These are phyloP conservation scores for Myriosclerotinia curreyana DNA, from an alignment of 2,329 filamentous ascomycete species.

Conservation along the genomic window DNA sequence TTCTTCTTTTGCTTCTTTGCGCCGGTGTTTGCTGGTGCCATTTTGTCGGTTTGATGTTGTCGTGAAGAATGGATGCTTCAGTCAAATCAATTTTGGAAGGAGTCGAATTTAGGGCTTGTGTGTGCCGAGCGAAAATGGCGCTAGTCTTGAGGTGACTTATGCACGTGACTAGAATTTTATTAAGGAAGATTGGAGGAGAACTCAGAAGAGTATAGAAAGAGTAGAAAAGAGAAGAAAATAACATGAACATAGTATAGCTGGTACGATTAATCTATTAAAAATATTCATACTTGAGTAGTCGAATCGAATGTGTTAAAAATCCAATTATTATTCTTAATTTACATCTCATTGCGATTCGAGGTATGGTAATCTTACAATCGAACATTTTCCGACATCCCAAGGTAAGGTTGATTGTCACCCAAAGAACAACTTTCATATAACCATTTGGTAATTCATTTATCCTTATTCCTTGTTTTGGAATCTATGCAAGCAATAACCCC, in stretches of 20 bases:
- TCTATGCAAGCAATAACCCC: background rate
- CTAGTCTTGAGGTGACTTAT: background rate
- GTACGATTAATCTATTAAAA: background rate
- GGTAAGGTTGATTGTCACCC: background rate
- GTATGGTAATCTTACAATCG: no score
- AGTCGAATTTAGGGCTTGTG: conserved; percentile 23
- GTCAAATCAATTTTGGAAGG: conserved; percentile 19
- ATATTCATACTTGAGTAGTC: no score
- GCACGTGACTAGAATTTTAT: background rate
- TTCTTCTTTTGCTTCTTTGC: conserved; percentile 83
- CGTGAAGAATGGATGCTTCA: conserved; percentile 17
- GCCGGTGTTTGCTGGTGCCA: conserved; percentile 57
- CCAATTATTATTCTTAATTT: no score
- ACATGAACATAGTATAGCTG: background rate
- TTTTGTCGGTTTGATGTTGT: conserved; percentile 26
- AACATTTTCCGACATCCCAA: background rate
- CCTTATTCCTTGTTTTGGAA: background rate
- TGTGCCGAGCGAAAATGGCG: conserved; percentile 20
- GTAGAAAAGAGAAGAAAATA: background rate
- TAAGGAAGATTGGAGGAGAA: background rate
- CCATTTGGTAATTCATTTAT: background rate
- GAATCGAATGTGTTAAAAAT: no score
- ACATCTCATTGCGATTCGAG: no score
- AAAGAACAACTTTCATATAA: background rate
- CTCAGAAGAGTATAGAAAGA: background rate